Evolutionary conservation across 345 rosid species (phyloP).

Genomic region (Cardamine resedifolia): DNA sequence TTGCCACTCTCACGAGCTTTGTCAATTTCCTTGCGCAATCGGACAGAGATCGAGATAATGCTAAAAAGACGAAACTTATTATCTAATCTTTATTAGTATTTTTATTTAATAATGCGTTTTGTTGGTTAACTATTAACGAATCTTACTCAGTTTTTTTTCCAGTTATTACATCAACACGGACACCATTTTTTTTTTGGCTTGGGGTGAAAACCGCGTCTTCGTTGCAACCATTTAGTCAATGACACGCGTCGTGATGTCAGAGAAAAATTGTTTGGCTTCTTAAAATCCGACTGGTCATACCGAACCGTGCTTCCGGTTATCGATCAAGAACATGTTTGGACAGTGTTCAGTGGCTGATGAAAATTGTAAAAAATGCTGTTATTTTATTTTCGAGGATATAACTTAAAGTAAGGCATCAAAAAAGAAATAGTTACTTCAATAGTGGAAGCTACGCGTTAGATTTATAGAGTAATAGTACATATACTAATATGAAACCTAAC

Average conservation of each 20-base stretch:
- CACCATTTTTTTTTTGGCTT: constrained; percentile 20
- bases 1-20: constrained; percentile 43
- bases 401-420: background rate
- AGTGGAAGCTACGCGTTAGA: background rate
- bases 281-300: background rate
- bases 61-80: no score
- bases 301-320: constrained; percentile 18
- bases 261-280: background rate
- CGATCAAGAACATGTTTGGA: background rate
- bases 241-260: constrained; percentile 19
- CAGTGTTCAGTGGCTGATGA: background rate
- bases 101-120: constrained; percentile 11
- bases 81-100: constrained; percentile 16
- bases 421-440: background rate
- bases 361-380: background rate
- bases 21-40: constrained; percentile 24
- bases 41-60: constrained; percentile 28
- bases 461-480: background rate
- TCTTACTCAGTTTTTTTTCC: no score
- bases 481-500: background rate
- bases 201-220: constrained; percentile 28
- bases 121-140: constrained; percentile 28
- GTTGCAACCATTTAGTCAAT: constrained; percentile 20
- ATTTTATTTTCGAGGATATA: background rate
- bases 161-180: constrained; percentile 30